phyloP scores from a whole-genome alignment of 2,329 filamentous ascomycete species.

The Pseudonectria foliicola region DNA sequence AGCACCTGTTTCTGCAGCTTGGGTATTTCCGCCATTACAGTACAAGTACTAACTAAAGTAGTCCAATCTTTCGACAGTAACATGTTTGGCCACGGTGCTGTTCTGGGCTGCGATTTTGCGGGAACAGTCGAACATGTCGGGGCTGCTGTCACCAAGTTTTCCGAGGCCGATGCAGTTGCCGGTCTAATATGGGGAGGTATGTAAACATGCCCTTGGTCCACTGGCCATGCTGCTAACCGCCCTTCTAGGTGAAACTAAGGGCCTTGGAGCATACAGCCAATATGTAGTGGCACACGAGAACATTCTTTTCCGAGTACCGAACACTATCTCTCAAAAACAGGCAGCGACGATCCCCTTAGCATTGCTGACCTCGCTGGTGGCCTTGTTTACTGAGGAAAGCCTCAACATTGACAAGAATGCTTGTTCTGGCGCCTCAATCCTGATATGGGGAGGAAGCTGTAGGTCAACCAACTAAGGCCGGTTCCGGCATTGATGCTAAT shows the following conservation, averaged over 20 bases:
- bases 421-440: slow-evolving; percentile 14
- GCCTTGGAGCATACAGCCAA: slow-evolving; percentile 31
- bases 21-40: too few species aligned
- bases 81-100: slow-evolving; percentile 29
- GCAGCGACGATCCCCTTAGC: slow-evolving; percentile 34
- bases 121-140: slow-evolving; percentile 29
- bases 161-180: slow-evolving; percentile 16
- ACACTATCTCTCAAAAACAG: slow-evolving; percentile 19
- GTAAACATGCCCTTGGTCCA: neutral
- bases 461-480: slow-evolving; percentile 8
- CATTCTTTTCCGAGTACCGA: slow-evolving; percentile 33
- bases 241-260: slow-evolving; percentile 15
- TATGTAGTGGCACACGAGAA: slow-evolving; percentile 33
- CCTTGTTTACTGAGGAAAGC: slow-evolving; percentile 30
- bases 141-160: slow-evolving; percentile 10
- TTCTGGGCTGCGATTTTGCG: slow-evolving; percentile 32
- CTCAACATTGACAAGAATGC: slow-evolving; percentile 24
- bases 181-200: slow-evolving; percentile 24
- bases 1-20: neutral
- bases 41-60: slow-evolving; percentile 4
- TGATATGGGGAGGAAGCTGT: slow-evolving; percentile 40
- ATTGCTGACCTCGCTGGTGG: slow-evolving; percentile 31
- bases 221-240: neutral
- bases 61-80: slow-evolving; percentile 29
- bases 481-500: neutral